These are phyloP conservation scores for Cryphonectria radicalis DNA, from an alignment of 2,329 filamentous ascomycete genomes.

Conservation along the genomic window DNA sequence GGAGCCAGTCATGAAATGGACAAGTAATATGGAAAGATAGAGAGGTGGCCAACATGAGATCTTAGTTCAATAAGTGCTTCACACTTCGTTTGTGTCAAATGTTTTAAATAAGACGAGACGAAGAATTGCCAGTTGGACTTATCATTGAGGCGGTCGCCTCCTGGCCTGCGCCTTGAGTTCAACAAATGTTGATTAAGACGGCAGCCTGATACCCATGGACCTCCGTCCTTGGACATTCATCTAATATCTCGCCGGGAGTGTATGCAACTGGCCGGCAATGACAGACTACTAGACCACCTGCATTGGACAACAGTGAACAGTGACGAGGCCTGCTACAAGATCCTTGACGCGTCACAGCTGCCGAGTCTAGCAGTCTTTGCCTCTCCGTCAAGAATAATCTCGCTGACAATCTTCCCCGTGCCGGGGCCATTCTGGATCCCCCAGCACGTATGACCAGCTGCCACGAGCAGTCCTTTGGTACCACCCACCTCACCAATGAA, in stretches of 20 bases:
- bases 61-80: not conserved
- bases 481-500: constrained; percentile 68
- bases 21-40: not conserved
- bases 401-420: constrained; percentile 69
- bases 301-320: too few species aligned
- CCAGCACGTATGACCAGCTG: constrained; percentile 80
- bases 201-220: too few species aligned
- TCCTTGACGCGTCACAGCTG: constrained; percentile 58
- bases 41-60: not conserved
- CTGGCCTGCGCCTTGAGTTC: too few species aligned
- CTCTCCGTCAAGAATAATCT: constrained; percentile 65
- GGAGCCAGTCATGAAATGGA: not conserved
- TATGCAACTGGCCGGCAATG: not conserved
- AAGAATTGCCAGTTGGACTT: too few species aligned
- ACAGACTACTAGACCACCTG: not conserved
- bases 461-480: constrained; percentile 67
- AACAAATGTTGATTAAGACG: too few species aligned
- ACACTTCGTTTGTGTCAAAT: too few species aligned
- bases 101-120: too few species aligned
- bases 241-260: not conserved
- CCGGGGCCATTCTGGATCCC: constrained; percentile 80
- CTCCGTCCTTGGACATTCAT: not conserved
- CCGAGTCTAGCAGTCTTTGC: constrained; percentile 58
- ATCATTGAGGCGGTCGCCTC: too few species aligned
- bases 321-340: not conserved